These are phyloP conservation scores for Vararia minispora DNA, from an alignment of 768 basidiomycete genomes.

Conservation along the genomic window DNA sequence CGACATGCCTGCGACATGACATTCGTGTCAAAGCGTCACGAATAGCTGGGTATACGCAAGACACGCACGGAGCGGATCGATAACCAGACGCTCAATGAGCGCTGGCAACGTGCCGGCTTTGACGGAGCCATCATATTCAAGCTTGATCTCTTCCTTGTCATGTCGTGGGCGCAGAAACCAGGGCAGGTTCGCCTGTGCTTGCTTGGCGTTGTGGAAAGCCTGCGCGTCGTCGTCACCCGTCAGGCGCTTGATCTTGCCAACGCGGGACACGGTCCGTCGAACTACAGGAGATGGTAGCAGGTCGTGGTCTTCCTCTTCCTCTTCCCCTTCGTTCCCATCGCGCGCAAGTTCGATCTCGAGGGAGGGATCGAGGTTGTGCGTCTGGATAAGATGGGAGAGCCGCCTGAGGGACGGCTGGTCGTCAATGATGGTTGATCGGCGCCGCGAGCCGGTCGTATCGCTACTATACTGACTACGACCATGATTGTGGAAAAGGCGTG, in stretches of 20 bases:
- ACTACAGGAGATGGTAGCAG: not conserved
- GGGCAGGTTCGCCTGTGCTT: conserved; percentile 28
- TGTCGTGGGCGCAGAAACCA: conserved; percentile 54
- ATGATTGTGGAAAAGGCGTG: conserved; percentile 1
- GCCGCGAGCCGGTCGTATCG: conserved; percentile 5
- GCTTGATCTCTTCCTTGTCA: conserved; percentile 44
- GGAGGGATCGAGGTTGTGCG: conserved; percentile 3
- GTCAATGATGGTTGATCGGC: conserved; percentile 6
- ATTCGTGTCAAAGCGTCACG: not conserved
- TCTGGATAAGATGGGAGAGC: conserved; percentile 7
- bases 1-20: conserved; percentile 10
- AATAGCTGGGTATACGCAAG: not conserved
- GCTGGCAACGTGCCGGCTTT: conserved; percentile 61
- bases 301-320: conserved; percentile 2
- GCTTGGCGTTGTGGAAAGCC: conserved; percentile 28
- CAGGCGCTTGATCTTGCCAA: conserved; percentile 27
- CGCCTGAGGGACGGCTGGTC: conserved; percentile 6
- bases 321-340: too few relatives aligned
- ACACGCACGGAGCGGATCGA: conserved; percentile 47
- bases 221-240: conserved; percentile 33
- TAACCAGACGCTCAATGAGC: conserved; percentile 59
- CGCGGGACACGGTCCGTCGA: conserved; percentile 14
- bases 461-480: conserved; percentile 6
- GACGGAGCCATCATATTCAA: conserved; percentile 55
- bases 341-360: too few relatives aligned